phyloP scores from a whole-genome alignment of 1,284 basidiomycete species.

The Limonomyces culmigenus region DNA sequence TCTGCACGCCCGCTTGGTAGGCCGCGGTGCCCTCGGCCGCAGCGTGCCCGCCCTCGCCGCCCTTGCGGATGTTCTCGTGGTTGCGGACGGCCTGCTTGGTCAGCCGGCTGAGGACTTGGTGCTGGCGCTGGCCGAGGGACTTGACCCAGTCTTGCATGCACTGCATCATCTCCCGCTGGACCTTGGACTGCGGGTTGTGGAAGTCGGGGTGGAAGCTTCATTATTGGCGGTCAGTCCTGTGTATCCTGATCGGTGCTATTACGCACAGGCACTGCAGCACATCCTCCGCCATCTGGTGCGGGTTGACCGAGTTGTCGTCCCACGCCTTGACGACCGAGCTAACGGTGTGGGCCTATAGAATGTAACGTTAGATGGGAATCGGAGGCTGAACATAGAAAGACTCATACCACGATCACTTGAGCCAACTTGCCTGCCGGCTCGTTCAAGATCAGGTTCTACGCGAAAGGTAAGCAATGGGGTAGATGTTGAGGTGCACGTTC shows the following conservation, averaged over 20 bases:
- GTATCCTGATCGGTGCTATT: background rate
- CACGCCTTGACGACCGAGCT: conserved; percentile 64
- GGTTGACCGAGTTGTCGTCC: conserved; percentile 53
- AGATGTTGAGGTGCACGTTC: background rate
- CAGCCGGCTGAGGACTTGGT: conserved; percentile 43
- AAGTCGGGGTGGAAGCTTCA: conserved; percentile 80
- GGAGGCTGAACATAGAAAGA: conserved; percentile 4
- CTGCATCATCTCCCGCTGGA: conserved; percentile 69
- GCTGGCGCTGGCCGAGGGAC: conserved; percentile 22
- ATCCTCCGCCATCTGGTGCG: conserved; percentile 45
- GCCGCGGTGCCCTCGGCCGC: conserved; percentile 28
- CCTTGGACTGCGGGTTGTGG: conserved; percentile 43
- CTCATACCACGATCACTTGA: conserved; percentile 43
- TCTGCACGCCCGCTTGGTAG: conserved; percentile 25
- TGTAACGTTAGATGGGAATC: conserved; percentile 5
- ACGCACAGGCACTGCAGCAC: conserved; percentile 58
- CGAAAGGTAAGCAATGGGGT: background rate
- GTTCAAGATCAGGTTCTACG: conserved; percentile 55
- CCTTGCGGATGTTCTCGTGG: conserved; percentile 54
- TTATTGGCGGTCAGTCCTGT: background rate
- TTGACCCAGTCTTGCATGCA: conserved; percentile 47
- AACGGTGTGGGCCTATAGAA: conserved; percentile 33
- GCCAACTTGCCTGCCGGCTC: conserved; percentile 69
- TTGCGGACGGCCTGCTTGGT: conserved; percentile 49
- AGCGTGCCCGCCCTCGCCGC: conserved; percentile 31